These are phyloP conservation scores for Phialophora tarda DNA, from an alignment of 2,329 filamentous ascomycete genomes.

Conservation along the genomic window DNA sequence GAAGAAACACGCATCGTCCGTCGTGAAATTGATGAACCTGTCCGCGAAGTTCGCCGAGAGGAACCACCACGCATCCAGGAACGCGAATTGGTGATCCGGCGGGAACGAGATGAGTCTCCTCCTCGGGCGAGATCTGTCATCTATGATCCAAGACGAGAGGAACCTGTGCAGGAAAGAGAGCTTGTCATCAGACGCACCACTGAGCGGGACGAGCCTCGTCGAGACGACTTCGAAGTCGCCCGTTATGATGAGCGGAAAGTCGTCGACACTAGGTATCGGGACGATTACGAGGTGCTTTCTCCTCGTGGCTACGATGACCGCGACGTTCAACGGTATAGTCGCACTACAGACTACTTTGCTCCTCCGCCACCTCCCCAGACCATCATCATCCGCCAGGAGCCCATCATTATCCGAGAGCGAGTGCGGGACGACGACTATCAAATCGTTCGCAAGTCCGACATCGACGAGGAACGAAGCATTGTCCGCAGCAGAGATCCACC, in stretches of 20 bases:
- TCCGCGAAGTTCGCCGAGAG: constrained; percentile 41
- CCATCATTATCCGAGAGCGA: constrained; percentile 62
- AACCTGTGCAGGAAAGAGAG: constrained; percentile 48
- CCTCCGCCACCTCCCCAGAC: constrained; percentile 53
- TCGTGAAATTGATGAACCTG: constrained; percentile 42
- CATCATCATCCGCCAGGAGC: constrained; percentile 60
- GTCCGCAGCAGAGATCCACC: constrained; percentile 42
- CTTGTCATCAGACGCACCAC: constrained; percentile 53
- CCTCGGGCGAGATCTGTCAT: constrained; percentile 41
- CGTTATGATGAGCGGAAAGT: constrained; percentile 47
- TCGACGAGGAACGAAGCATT: constrained; percentile 53
- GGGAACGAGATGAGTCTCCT: constrained; percentile 34
- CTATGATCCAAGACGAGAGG: constrained; percentile 45
- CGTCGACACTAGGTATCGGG: constrained; percentile 50
- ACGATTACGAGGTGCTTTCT: constrained; percentile 52
- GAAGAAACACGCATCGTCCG: constrained; percentile 58
- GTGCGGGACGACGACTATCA: constrained; percentile 63
- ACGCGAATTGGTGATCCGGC: constrained; percentile 36
- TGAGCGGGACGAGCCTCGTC: constrained; percentile 58
- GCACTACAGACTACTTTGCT: constrained; percentile 59
- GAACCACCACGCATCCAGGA: constrained; percentile 33
- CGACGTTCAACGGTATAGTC: constrained; percentile 58
- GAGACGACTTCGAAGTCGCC: constrained; percentile 47
- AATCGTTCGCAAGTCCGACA: constrained; percentile 63
- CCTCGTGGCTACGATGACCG: constrained; percentile 44